phyloP scores from a whole-genome alignment of 495 filamentous ascomycete genomes.

The Penicillium robsamsonii region DNA sequence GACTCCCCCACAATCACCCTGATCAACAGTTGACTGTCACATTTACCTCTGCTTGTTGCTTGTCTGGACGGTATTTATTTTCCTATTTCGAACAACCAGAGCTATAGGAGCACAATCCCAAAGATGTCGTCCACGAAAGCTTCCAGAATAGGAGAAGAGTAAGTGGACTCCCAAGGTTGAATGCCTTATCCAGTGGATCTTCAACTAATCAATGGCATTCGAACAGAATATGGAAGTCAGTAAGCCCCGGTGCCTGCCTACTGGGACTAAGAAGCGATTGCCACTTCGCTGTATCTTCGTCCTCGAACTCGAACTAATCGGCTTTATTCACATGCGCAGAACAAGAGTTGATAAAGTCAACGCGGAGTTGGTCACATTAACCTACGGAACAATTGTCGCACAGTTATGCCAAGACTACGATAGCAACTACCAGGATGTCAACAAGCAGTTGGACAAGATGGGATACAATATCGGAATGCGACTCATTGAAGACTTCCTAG shows the following conservation, averaged over 20 bases:
- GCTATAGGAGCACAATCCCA: background rate
- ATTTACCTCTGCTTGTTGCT: conserved; percentile 8
- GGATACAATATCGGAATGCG: conserved; percentile 97
- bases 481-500: conserved; percentile 95
- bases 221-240: conserved; percentile 95
- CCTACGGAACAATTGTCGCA: conserved; percentile 95
- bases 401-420: conserved; percentile 96
- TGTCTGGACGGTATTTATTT: background rate
- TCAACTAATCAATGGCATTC: conserved; percentile 22
- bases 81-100: background rate
- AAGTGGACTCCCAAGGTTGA: conserved; percentile 40
- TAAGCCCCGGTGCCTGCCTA: conserved; percentile 24
- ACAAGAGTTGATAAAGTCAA: conserved; percentile 70
- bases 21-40: conserved; percentile 13
- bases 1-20: conserved; percentile 29
- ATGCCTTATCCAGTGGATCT: conserved; percentile 21
- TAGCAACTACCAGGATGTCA: conserved; percentile 85
- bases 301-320: conserved; percentile 14
- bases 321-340: conserved; percentile 34
- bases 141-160: conserved; percentile 96
- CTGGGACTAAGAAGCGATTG: background rate
- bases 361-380: conserved; percentile 93
- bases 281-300: background rate
- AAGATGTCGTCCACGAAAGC: conserved; percentile 76
- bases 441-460: conserved; percentile 98